Percentiles rank a stretch among this genome's conserved stretches.
These are phyloP conservation scores for Atkinsonella texensis DNA, from an alignment of 2,329 filamentous ascomycete genomes.

Conservation along the genomic window DNA sequence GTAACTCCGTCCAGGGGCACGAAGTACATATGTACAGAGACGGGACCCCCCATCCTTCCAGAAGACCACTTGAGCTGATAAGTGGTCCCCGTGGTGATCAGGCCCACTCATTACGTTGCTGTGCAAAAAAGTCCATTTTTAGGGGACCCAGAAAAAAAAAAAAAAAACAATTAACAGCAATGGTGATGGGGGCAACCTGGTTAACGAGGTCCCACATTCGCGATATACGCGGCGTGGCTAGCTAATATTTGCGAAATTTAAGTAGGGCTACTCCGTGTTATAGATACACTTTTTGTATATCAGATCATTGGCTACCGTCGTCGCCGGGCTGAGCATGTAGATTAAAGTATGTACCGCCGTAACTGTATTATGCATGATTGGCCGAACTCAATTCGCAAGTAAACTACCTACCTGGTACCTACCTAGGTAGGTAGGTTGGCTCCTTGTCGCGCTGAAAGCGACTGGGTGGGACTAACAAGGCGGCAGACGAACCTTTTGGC, in stretches of 20 bases:
- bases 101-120: not conserved
- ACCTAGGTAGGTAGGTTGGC: too few relatives aligned
- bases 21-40: too few relatives aligned
- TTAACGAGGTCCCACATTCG: too few relatives aligned
- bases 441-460: too few relatives aligned
- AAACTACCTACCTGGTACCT: too few relatives aligned
- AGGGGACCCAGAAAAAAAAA: conserved; percentile 11
- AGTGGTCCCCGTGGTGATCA: conserved; percentile 8
- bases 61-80: conserved; percentile 12
- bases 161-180: conserved; percentile 18
- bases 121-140: not conserved
- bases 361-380: not conserved
- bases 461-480: not conserved
- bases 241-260: not conserved
- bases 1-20: too few relatives aligned
- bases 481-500: not conserved
- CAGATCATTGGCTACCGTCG: too few relatives aligned
- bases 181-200: not conserved
- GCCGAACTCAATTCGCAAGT: not conserved
- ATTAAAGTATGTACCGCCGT: not conserved
- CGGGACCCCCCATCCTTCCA: conserved; percentile 1
- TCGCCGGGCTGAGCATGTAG: not conserved
- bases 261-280: not conserved
- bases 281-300: too few relatives aligned
- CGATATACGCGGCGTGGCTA: too few relatives aligned